Percentiles rank a stretch among this genome's conserved stretches.
These are phyloP conservation scores for Scleroderma citrinum DNA, from an alignment of 768 basidiomycete species.

Conservation along the genomic window DNA sequence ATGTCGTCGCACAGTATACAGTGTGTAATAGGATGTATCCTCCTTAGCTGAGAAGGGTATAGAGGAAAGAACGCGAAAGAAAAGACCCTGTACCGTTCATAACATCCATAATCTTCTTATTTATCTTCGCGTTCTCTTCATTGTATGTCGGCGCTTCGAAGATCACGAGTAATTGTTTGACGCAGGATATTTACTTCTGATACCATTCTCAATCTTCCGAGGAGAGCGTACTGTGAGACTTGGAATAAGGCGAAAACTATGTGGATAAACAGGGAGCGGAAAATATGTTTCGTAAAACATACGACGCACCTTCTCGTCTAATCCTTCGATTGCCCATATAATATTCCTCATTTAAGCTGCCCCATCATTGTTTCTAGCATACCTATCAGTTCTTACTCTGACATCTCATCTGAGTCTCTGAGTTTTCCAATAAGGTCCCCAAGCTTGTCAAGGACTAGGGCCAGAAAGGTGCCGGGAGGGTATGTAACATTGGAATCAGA, in stretches of 20 bases:
- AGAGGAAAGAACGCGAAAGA: not conserved
- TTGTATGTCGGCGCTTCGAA: constrained; percentile 60
- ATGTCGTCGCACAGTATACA: too few species aligned
- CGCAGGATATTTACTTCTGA: constrained; percentile 50
- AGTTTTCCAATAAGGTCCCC: too few species aligned
- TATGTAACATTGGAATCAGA: constrained; percentile 47
- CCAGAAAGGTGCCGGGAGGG: constrained; percentile 48
- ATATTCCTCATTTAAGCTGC: constrained; percentile 31
- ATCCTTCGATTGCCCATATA: constrained; percentile 87
- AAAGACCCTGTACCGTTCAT: constrained; percentile 62
- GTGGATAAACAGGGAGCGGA: not conserved
- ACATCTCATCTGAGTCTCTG: not conserved
- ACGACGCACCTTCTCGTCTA: constrained; percentile 55
- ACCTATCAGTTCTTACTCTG: not conserved
- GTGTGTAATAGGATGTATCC: too few species aligned
- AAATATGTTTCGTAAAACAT: not conserved
- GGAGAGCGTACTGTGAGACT: constrained; percentile 48
- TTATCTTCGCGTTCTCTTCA: constrained; percentile 46
- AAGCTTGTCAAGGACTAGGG: constrained; percentile 6
- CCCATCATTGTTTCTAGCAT: constrained; percentile 16
- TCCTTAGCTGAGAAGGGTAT: too few species aligned
- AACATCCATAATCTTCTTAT: constrained; percentile 50
- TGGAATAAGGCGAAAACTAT: constrained; percentile 77
- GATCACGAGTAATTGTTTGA: constrained; percentile 51
- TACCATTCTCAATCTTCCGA: constrained; percentile 59